Evolutionary conservation across 2,329 filamentous ascomycete species (phyloP).

Genomic region (Fusarium sp.): DNA sequence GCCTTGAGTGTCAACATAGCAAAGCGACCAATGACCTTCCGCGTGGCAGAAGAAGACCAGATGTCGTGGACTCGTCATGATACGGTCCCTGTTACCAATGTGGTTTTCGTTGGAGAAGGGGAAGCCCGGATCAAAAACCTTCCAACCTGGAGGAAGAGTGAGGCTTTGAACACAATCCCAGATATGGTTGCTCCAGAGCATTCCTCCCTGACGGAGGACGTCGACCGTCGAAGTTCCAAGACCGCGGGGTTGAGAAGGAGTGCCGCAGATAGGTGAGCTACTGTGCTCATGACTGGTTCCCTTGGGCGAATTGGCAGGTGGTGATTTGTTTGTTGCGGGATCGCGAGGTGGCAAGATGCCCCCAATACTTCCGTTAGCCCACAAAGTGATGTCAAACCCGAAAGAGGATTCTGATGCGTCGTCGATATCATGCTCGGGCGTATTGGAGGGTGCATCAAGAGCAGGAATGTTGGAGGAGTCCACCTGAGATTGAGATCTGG

Average conservation of each 20-base stretch:
- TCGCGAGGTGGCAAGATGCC: too few relatives aligned
- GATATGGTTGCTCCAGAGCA: neutral
- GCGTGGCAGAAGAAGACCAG: neutral
- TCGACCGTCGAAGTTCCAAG: neutral
- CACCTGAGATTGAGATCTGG: too few relatives aligned
- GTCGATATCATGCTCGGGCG: too few relatives aligned
- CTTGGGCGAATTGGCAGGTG: neutral
- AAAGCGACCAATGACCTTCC: neutral
- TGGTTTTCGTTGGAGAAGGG: neutral
- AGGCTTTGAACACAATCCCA: neutral
- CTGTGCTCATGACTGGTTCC: neutral
- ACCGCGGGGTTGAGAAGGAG: neutral
- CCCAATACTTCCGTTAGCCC: too few relatives aligned
- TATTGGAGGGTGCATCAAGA: too few relatives aligned
- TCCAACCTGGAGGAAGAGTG: neutral
- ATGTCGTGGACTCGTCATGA: neutral
- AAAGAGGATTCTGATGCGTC: too few relatives aligned
- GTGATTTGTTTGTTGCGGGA: neutral
- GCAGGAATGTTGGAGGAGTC: too few relatives aligned
- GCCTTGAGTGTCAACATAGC: neutral
- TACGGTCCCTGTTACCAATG: neutral
- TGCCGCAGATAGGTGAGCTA: neutral
- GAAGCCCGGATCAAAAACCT: neutral
- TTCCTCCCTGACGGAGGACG: neutral
- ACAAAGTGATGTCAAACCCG: too few relatives aligned